Base-by-base conservation (phyloP, 2,329 filamentous ascomycete species). In the Microsporum canis region DNA sequence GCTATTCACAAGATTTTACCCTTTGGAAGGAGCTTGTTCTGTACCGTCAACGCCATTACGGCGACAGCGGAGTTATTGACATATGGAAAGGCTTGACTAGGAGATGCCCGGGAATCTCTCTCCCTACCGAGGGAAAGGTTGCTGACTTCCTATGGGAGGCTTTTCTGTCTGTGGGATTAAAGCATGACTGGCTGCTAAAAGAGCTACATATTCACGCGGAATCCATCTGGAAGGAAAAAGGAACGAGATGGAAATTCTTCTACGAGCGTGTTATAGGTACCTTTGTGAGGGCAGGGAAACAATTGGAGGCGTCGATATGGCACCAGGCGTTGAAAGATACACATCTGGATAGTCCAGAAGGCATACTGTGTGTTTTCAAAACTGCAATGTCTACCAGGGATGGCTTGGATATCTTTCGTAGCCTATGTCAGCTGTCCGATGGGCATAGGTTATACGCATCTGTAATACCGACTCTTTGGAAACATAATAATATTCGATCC, bases 21-120 rank as follows among this genome's bases (percentile, higher is more conserved):
- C 68, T 78, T 12, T 79, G 77, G 77, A 72, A 73, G 45, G 72
- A 78, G 49, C 65, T 79, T 31, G 68, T 79, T n/a, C 67, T 71
- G 8, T 76, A 75, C 63, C 72, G 75, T 31, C 74, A 75, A 63
- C 74, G 76, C 2, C 72, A 73, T 60, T 72, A 77, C 65, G 77
- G 76, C 8, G 69, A 74, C 31, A 64, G 71, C 55, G 77, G 77
- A 3, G 74, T 73, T 14, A 63, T 73, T 36, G 68, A 71, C 47
- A 76, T 79, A 38, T 79, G 73, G 72, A 67, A 72, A 55, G 74
- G 71, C 17, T 58, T 78, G 39, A 71, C 68, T 29, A 60, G 62
- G 31, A 70, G 75, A 57, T 63, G 68, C 27, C 63, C 64, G n/a
- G 68, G 64, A 2, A 63, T 75, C 0, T 59, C 68, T 17, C 62